phyloP scores from a whole-genome alignment of 2,329 filamentous ascomycete species.

The Capronia epimyces region DNA sequence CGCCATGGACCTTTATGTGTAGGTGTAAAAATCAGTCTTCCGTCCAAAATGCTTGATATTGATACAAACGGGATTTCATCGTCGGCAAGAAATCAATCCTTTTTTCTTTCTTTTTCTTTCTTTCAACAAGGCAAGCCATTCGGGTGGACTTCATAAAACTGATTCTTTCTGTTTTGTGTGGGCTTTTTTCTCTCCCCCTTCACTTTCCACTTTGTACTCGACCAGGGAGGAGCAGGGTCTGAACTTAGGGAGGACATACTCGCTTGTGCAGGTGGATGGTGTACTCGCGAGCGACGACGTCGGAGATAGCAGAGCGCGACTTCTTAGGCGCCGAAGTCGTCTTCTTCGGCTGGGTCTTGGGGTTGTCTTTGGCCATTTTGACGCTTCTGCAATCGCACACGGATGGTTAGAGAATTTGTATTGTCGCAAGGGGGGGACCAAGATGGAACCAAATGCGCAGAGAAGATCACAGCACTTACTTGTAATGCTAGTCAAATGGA shows the following conservation, averaged over 20 bases:
- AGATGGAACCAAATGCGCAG: background rate
- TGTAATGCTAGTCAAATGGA: background rate
- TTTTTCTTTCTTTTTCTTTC: background rate
- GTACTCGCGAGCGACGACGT: conserved; percentile 99
- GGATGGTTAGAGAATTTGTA: background rate
- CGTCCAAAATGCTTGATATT: conserved; percentile 48
- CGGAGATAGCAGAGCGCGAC: conserved; percentile 88
- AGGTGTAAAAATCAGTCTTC: conserved; percentile 58
- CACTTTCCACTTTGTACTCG: background rate
- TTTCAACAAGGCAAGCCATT: conserved; percentile 36
- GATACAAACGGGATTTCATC: conserved; percentile 1
- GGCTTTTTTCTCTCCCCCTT: background rate
- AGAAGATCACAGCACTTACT: background rate
- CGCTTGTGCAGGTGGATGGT: conserved; percentile 99
- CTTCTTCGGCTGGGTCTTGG: conserved; percentile 55
- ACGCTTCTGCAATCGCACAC: conserved; percentile 12
- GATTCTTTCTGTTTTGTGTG: conserved; percentile 35
- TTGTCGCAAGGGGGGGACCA: background rate
- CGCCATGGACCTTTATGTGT: conserved; percentile 75
- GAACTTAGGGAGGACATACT: conserved; percentile 55
- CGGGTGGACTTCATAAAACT: conserved; percentile 68
- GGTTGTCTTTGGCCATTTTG: conserved; percentile 29
- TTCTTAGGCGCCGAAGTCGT: conserved; percentile 63
- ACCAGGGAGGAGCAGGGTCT: conserved; percentile 3
- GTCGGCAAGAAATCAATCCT: conserved; percentile 23